Conservation (phyloP, 257 asterid species). For the Hygrophila difformis region DNA sequence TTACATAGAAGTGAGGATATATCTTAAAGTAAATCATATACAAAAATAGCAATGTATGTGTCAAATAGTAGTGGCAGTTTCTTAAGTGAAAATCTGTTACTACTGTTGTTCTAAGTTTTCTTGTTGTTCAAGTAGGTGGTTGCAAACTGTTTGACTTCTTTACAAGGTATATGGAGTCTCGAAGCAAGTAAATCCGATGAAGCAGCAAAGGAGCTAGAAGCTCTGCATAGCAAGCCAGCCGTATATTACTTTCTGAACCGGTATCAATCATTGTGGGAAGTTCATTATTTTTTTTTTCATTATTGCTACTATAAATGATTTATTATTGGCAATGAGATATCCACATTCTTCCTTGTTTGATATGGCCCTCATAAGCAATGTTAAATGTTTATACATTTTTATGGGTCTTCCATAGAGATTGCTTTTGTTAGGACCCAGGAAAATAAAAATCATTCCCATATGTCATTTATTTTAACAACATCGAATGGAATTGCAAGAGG, state of each 20-base stretch:
- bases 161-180: slow-evolving; percentile 94
- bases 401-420: slow-evolving; percentile 1
- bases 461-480: too few species aligned
- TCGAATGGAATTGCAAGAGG: too few species aligned
- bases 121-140: slow-evolving; percentile 54
- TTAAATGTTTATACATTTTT: slow-evolving; percentile 11
- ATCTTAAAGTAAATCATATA: slow-evolving; percentile 6
- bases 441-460: slow-evolving; percentile 4
- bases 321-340: slow-evolving; percentile 1
- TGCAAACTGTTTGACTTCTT: slow-evolving; percentile 76
- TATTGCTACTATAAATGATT: slow-evolving; percentile 8
- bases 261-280: slow-evolving; percentile 24
- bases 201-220: slow-evolving; percentile 79
- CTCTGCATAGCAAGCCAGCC: slow-evolving; percentile 71
- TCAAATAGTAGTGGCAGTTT: not conserved
- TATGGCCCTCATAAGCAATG: slow-evolving; percentile 2
- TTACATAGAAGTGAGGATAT: not conserved
- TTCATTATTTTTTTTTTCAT: slow-evolving; percentile 1
- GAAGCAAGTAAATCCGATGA: slow-evolving; percentile 92
- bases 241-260: slow-evolving; percentile 85
- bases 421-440: slow-evolving; percentile 1
- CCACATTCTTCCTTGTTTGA: not conserved
- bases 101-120: slow-evolving; percentile 7
- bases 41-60: slow-evolving; percentile 1
- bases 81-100: not conserved